phyloP scores from a whole-genome alignment of 768 basidiomycete genomes.

The Fibroporia radiculosa region DNA sequence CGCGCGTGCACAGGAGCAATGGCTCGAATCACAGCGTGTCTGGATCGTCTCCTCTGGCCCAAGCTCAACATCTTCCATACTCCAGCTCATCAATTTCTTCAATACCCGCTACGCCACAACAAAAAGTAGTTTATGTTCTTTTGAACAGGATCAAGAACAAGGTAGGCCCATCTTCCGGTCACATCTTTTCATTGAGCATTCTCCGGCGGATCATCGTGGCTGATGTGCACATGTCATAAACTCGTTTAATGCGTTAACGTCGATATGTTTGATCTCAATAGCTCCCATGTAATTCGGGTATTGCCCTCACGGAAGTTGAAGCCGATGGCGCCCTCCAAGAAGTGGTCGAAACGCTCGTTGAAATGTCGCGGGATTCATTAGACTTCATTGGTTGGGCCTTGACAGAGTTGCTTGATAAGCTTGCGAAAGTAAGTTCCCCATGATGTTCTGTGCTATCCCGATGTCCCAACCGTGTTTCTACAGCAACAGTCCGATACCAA shows the following conservation, averaged over 20 bases:
- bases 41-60: constrained; percentile 8
- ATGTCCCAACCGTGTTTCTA: neutral
- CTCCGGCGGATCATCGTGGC: neutral
- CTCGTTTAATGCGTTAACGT: neutral
- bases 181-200: constrained; percentile 10
- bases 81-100: constrained; percentile 22
- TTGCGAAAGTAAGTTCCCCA: constrained; percentile 59
- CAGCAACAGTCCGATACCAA: constrained; percentile 26
- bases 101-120: constrained; percentile 49
- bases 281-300: constrained; percentile 84
- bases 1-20: constrained; percentile 52
- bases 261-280: constrained; percentile 21
- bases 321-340: constrained; percentile 67
- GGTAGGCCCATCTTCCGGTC: constrained; percentile 28
- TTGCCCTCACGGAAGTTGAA: constrained; percentile 65
- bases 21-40: constrained; percentile 39
- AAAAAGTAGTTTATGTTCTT: constrained; percentile 74
- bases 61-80: constrained; percentile 22
- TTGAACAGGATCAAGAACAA: constrained; percentile 78
- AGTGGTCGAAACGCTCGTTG: constrained; percentile 72
- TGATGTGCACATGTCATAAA: neutral
- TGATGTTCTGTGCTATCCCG: neutral
- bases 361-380: constrained; percentile 67
- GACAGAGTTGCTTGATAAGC: constrained; percentile 67
- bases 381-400: constrained; percentile 77